Base-by-base conservation (phyloP, 331 rosid species). In the Saraca asoca region DNA sequence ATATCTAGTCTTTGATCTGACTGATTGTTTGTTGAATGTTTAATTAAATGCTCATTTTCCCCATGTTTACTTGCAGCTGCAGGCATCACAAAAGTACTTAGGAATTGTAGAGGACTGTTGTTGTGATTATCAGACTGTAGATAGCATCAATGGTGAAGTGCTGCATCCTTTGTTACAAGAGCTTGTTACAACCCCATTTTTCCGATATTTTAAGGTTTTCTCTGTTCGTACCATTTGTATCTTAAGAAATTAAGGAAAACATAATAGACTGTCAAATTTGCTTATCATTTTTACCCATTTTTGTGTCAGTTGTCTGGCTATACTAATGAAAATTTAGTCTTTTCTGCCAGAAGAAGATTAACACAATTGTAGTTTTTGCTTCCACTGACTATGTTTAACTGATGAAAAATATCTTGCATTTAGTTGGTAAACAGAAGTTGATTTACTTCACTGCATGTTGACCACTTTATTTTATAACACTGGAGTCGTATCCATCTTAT, bases 71-170 rank as follows among this genome's bases (percentile, higher is more conserved):
- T 43, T 62, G 31, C 62, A 85, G 85, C 51, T 57, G 31, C 62
- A 85, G 85, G 78, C 57, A 58, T 35, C 61, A 7, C 70, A 59
- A 0, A 80, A 73, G 71, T 85, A 64, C 49, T 80, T 81, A 14
- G 91, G 91, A 51, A 77, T 82, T 0, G 83, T 85, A 54, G 88
- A 85, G 76, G 91, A 82, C 66, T 85, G 87, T 69, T 85, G 91
- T 75, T 85, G 91, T 76, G 91, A 77, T 57, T 85, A 85, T 16
- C 87, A 82, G 66, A 85, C 87, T 0, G 91, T 75, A 60, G 83
- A 85, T 70, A 82, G 58, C 53, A 72, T 85, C 50, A 85, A 85
- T 72, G 63, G 65, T 68, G 87, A 80, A 57, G 85, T 80, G 46
- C 62, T 85, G 29, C 43, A 85, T 63, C 91, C 88, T 8, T 80